Conservation (phyloP, 2,329 filamentous ascomycete species). For the Calcarisporium arbuscula region DNA sequence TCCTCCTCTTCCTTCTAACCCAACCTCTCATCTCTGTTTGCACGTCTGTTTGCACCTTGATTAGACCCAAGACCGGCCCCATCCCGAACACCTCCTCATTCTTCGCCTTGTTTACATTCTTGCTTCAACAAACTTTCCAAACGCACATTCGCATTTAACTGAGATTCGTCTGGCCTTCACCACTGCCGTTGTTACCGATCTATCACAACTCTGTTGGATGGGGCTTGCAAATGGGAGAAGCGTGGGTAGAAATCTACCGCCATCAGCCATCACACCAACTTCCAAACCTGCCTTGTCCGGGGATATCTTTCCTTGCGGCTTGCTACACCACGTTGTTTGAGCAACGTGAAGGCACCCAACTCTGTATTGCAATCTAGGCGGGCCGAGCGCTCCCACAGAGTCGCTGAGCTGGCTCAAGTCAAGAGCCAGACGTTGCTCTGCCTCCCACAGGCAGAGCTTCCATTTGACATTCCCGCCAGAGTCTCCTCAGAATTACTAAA, state of each 20-base stretch:
- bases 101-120: too few species aligned
- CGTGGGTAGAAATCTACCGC: not conserved
- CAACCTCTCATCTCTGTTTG: too few species aligned
- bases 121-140: too few species aligned
- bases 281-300: conserved; percentile 3
- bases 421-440: conserved; percentile 34
- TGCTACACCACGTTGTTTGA: conserved; percentile 14
- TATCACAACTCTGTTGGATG: not conserved
- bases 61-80: too few species aligned
- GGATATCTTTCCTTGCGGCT: conserved; percentile 8
- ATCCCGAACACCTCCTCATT: too few species aligned
- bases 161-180: too few species aligned
- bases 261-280: not conserved
- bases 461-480: conserved; percentile 22
- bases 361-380: conserved; percentile 6
- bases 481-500: conserved; percentile 21
- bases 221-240: too few species aligned
- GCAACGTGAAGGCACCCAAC: conserved; percentile 8
- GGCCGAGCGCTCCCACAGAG: conserved; percentile 12
- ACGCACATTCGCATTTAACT: too few species aligned
- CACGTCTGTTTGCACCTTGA: too few species aligned
- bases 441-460: conserved; percentile 34
- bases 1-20: conserved; percentile 1
- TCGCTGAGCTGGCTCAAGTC: conserved; percentile 36
- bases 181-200: too few species aligned